These are phyloP conservation scores for Melastoma candidum DNA, from an alignment of 441 rosid species.

Conservation along the genomic window DNA sequence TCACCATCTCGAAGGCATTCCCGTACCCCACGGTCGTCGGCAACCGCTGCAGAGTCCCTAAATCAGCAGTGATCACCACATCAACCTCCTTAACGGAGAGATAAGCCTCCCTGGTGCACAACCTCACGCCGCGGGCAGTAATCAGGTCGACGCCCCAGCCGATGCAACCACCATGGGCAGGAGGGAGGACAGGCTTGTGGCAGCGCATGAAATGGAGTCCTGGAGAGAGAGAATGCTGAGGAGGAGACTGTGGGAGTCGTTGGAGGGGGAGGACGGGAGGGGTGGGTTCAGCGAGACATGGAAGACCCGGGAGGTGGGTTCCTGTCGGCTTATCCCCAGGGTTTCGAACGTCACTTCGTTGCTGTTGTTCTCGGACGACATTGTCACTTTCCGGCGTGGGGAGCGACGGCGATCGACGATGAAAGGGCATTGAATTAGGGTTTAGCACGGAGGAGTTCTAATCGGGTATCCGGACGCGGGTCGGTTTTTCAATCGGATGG, in stretches of 20 bases:
- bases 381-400: too few relatives aligned
- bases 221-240: conserved; percentile 41
- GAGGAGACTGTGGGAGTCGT: conserved; percentile 3
- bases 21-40: conserved; percentile 67
- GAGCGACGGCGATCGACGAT: too few relatives aligned
- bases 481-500: too few relatives aligned
- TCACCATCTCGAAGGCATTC: conserved; percentile 57
- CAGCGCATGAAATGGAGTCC: conserved; percentile 55
- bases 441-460: too few relatives aligned
- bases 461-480: too few relatives aligned
- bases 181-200: conserved; percentile 66
- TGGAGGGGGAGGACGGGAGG: conserved; percentile 20
- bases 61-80: conserved; percentile 66
- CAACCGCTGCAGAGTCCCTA: conserved; percentile 73
- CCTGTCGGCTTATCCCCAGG: conserved; percentile 30
- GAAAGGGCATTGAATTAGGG: too few relatives aligned
- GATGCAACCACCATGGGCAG: conserved; percentile 60
- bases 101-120: conserved; percentile 44
- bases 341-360: conserved; percentile 25
- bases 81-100: conserved; percentile 82
- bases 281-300: conserved; percentile 45
- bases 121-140: conserved; percentile 74
- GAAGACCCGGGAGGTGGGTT: conserved; percentile 36
- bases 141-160: conserved; percentile 58
- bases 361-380: too few relatives aligned